These are phyloP conservation scores for Heterobasidion annosum DNA, from an alignment of 1,284 basidiomycete species.

Conservation along the genomic window DNA sequence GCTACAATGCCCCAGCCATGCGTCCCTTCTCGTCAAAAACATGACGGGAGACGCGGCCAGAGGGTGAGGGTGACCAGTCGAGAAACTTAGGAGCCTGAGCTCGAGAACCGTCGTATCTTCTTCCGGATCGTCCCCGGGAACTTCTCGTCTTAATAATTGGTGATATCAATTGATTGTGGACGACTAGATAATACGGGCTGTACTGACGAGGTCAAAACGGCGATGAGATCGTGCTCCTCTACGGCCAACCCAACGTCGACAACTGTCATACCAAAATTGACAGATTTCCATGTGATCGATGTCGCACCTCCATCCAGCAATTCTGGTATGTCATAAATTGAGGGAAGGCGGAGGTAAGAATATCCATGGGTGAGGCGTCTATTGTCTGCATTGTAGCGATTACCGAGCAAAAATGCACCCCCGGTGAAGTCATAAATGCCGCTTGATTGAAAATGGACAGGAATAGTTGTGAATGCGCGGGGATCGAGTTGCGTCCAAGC, in stretches of 20 bases:
- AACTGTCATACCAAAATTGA: conserved; percentile 13
- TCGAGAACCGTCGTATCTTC: conserved; percentile 11
- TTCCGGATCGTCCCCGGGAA: background rate
- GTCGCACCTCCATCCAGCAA: background rate
- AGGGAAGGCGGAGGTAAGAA: conserved; percentile 10
- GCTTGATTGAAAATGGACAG: conserved; percentile 7
- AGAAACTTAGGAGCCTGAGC: conserved; percentile 29
- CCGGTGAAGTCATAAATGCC: conserved; percentile 12
- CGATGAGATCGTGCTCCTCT: conserved; percentile 36
- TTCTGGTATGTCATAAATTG: conserved; percentile 1
- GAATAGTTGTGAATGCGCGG: background rate
- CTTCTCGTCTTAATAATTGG: background rate
- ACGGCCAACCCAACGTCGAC: conserved; percentile 33
- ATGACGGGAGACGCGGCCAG: conserved; percentile 27
- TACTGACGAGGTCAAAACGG: conserved; percentile 16
- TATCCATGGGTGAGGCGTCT: conserved; percentile 7
- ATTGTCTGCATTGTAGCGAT: background rate
- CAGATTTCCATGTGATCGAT: conserved; percentile 18
- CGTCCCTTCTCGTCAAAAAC: conserved; percentile 16
- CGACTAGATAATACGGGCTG: background rate
- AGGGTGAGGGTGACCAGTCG: conserved; percentile 33
- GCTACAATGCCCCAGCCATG: conserved; percentile 15
- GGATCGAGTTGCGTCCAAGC: conserved; percentile 6
- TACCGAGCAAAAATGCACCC: conserved; percentile 10
- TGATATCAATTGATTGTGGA: background rate